These are phyloP conservation scores for Kwoniella sp. DNA, from an alignment of 768 basidiomycete genomes.

Conservation along the genomic window DNA sequence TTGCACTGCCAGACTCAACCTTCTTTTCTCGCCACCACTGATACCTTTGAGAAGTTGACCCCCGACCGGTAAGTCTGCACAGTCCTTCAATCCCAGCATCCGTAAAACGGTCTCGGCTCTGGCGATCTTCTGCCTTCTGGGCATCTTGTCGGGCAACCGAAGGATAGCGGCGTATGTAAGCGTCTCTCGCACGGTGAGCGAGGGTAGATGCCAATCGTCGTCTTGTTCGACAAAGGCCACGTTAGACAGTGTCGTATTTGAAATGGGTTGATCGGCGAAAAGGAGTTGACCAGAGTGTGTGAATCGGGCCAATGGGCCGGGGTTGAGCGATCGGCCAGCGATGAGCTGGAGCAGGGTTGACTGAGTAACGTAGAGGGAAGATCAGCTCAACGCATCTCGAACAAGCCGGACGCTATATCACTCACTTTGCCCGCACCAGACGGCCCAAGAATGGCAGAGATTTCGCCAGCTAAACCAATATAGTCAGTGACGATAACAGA, in stretches of 20 bases:
- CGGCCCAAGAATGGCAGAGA: conserved; percentile 55
- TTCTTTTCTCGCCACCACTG: conserved; percentile 61
- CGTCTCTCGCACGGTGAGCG: conserved; percentile 51
- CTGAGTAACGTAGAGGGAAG: conserved; percentile 47
- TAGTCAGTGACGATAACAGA: conserved; percentile 1
- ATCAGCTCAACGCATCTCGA: conserved; percentile 36
- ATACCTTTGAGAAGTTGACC: conserved; percentile 59
- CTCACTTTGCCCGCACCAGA: conserved; percentile 25
- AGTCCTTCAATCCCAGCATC: conserved; percentile 60
- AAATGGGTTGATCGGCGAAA: conserved; percentile 43
- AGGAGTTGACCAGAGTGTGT: conserved; percentile 47
- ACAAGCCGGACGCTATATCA: background rate
- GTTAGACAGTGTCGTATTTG: conserved; percentile 34
- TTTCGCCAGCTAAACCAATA: conserved; percentile 46
- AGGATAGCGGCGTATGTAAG: conserved; percentile 58
- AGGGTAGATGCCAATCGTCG: conserved; percentile 58
- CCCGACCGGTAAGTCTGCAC: conserved; percentile 60
- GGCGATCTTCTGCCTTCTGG: conserved; percentile 55
- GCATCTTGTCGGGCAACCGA: conserved; percentile 55
- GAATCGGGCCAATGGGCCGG: conserved; percentile 55
- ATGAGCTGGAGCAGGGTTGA: conserved; percentile 57
- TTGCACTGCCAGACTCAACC: conserved; percentile 60
- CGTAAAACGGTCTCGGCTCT: conserved; percentile 60
- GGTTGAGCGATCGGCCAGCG: conserved; percentile 49
- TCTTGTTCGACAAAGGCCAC: conserved; percentile 59